These are phyloP conservation scores for Sporothrix sp. DNA, from an alignment of 2,329 filamentous ascomycete genomes.

Conservation along the genomic window DNA sequence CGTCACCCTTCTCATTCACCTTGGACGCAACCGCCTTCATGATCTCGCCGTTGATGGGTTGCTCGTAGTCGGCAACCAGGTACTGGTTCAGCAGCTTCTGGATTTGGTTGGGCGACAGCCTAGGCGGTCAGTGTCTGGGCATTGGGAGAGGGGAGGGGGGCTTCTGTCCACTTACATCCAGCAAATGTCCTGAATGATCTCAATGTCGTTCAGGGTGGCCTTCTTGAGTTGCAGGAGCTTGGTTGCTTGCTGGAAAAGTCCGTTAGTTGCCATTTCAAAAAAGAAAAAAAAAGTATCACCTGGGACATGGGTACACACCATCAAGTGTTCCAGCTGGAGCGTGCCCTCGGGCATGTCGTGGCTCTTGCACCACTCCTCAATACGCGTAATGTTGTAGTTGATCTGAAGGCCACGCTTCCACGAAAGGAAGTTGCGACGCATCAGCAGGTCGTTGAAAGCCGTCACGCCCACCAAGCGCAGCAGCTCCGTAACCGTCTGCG, in stretches of 20 bases:
- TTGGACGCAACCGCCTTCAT: constrained; percentile 98
- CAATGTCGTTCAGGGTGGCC: constrained; percentile 95
- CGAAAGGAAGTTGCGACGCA: constrained; percentile 95
- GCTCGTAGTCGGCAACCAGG: constrained; percentile 95
- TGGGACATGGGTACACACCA: no score
- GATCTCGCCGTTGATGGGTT: constrained; percentile 98
- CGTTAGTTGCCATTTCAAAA: no score
- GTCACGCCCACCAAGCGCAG: constrained; percentile 90
- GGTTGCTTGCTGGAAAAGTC: constrained; percentile 70
- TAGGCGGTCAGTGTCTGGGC: no score
- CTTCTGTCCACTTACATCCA: constrained; percentile 72
- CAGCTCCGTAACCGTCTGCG: constrained; percentile 88
- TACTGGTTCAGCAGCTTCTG: constrained; percentile 99
- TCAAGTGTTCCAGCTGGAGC: constrained; percentile 91
- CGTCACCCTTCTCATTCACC: constrained; percentile 97
- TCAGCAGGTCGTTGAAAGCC: constrained; percentile 94
- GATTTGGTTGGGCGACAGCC: constrained; percentile 96
- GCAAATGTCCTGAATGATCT: constrained; percentile 99
- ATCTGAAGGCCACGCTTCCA: constrained; percentile 99
- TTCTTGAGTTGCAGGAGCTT: constrained; percentile 98
- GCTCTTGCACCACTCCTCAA: constrained; percentile 99
- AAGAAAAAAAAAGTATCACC: no score
- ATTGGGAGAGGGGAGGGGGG: no score
- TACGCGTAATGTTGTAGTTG: constrained; percentile 99
- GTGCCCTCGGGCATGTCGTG: constrained; percentile 99